phyloP scores from a whole-genome alignment of 371 early-diverging fungal species.

The Mortierella sp. region DNA sequence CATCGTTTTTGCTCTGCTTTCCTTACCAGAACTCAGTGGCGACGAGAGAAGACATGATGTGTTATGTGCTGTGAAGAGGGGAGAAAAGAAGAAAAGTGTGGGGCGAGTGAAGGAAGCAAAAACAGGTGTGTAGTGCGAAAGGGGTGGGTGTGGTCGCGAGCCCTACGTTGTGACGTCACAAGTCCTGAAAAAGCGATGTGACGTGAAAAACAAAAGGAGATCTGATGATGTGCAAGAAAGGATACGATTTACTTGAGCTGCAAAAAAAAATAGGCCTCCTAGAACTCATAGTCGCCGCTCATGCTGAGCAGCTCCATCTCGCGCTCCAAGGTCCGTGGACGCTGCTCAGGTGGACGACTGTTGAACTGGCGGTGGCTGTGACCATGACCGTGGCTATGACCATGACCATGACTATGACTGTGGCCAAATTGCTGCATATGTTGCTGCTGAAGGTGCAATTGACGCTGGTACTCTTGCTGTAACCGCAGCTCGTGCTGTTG shows the following conservation, averaged over 20 bases:
- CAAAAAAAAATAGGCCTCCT: not conserved
- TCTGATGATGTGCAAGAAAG: not conserved
- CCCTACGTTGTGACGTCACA: too few species aligned
- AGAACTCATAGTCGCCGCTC: constrained; percentile 52
- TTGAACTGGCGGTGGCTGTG: constrained; percentile 16
- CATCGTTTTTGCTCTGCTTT: not conserved
- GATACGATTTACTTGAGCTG: not conserved
- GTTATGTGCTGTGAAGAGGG: not conserved
- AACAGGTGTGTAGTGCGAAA: not conserved
- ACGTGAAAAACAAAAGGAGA: too few species aligned
- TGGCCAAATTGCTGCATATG: not conserved
- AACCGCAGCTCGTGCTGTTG: constrained; percentile 12
- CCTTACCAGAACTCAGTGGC: constrained; percentile 50
- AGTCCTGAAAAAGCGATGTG: not conserved
- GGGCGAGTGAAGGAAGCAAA: not conserved
- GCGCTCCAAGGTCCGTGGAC: constrained; percentile 40
- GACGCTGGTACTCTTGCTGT: constrained; percentile 19
- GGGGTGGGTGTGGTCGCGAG: not conserved
- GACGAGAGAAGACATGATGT: constrained; percentile 26
- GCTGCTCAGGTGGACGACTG: constrained; percentile 16
- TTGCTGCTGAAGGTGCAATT: constrained; percentile 12
- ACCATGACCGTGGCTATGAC: not conserved
- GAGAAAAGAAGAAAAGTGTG: not conserved
- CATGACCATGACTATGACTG: not conserved
- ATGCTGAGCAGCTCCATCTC: constrained; percentile 53